Evolutionary conservation across 2,329 filamentous ascomycete species (phyloP).

Genomic region (Talaromyces sp.): DNA sequence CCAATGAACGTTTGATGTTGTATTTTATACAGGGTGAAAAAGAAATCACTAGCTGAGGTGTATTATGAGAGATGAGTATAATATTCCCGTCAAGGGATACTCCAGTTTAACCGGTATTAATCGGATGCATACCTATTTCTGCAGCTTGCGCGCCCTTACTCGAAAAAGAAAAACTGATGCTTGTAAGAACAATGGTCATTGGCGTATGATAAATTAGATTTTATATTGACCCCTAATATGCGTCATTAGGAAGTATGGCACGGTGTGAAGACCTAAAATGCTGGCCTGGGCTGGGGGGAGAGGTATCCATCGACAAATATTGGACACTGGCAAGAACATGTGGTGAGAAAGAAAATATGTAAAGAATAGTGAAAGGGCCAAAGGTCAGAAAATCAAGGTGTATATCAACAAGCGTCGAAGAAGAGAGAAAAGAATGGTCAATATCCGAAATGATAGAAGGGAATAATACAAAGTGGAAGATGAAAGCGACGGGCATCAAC

Average conservation of each 20-base stretch:
- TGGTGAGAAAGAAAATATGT: not conserved
- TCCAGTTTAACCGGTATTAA: not conserved
- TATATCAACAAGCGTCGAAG: conserved; percentile 13
- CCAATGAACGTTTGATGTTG: too few relatives aligned
- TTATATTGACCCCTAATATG: conserved; percentile 1
- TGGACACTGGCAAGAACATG: not conserved
- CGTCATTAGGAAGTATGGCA: not conserved
- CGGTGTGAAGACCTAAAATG: not conserved
- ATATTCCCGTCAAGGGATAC: not conserved
- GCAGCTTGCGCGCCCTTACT: not conserved
- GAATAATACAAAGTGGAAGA: conserved; percentile 20
- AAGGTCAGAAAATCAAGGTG: conserved; percentile 14
- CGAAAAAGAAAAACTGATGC: not conserved
- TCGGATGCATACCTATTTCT: not conserved
- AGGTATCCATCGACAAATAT: not conserved
- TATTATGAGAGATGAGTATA: conserved; percentile 12
- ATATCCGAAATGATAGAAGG: conserved; percentile 12
- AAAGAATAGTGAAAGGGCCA: conserved; percentile 7
- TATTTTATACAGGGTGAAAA: not conserved
- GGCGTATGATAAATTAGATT: conserved; percentile 1
- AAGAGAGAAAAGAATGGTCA: conserved; percentile 10
- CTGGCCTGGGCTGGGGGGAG: not conserved
- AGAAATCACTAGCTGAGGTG: not conserved
- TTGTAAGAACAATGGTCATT: not conserved
- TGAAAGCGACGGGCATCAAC: conserved; percentile 3